Base-by-base conservation (phyloP, 192 early-diverging fungal genomes). In the Ambispora gerdemannii region DNA sequence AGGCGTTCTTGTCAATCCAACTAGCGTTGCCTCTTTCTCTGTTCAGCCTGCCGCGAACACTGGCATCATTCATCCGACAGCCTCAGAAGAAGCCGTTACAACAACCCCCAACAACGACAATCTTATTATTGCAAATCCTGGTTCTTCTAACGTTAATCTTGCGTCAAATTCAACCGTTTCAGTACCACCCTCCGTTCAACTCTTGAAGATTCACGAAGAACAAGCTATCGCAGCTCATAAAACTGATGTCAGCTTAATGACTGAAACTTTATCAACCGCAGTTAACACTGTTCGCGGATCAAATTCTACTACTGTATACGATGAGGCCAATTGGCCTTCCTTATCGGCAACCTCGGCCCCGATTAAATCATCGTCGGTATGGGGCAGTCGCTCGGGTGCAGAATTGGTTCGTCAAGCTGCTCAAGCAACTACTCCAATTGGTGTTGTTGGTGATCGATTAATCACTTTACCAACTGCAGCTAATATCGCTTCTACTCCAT, bases 171-270 rank as follows among this genome's bases (percentile, higher is more conserved):
- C 31, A 60, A 32, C 13, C 19, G 4, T 19, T 17, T 25, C 31
- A 60, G 10, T 15, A 24, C 63, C 24, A n/a, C 0, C 63, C 50
- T 17, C 63, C 50, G 25, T n/a, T 22, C 28, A 50, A 24, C 63
- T 66, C 27, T 35, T 38, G 47, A 63, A 43, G 27, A 33, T 38
- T 38, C 61, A 63, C 24, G 63, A 66, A n/a, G 47, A 66, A 22
- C 30, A 50, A 2, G 63, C n/a, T 15, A 27, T n/a, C n/a, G n/a
- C 13, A 1, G 4, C 25, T 15, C 2, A 20, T 30, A 36, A 51
- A 70, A 70, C n/a, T 20, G 53, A 70, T 58, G 13, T 58, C 6
- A 22, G 3, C 27, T n/a, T n/a, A n/a, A 25, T 8, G 4, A n/a
- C 50, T 27, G 53, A 55, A 56, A 34, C 22, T 38, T 22, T 32